Conservation (phyloP, 768 basidiomycete species). For the Chalciporus piperatus region DNA sequence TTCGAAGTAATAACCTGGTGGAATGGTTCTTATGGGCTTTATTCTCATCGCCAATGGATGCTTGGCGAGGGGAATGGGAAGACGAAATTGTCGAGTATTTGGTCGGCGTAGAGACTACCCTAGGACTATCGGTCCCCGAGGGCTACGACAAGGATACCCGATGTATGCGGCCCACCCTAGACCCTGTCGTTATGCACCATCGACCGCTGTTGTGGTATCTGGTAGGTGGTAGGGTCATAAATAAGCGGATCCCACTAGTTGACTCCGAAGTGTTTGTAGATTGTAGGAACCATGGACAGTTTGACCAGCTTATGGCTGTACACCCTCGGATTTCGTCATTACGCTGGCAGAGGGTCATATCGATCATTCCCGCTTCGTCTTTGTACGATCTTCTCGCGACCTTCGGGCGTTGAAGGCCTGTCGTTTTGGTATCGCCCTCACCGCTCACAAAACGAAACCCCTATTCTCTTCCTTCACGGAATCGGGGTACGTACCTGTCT, state of each 20-base stretch:
- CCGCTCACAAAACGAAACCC: conserved; percentile 42
- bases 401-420: conserved; percentile 33
- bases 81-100: conserved; percentile 54
- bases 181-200: conserved; percentile 53
- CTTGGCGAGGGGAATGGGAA: conserved; percentile 37
- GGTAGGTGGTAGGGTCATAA: conserved; percentile 39
- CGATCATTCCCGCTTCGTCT: conserved; percentile 54
- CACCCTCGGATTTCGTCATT: conserved; percentile 52
- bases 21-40: conserved; percentile 70
- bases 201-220: conserved; percentile 65
- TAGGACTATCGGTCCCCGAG: conserved; percentile 40
- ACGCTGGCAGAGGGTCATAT: conserved; percentile 36
- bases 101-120: conserved; percentile 34
- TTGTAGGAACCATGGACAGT: conserved; percentile 51
- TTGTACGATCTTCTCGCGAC: conserved; percentile 41
- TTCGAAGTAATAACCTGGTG: conserved; percentile 46
- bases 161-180: conserved; percentile 53
- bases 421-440: conserved; percentile 53
- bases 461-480: conserved; percentile 66
- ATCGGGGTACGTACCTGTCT: conserved; percentile 47
- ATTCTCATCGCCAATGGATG: conserved; percentile 42
- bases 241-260: not conserved
- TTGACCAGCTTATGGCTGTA: conserved; percentile 39
- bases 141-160: conserved; percentile 39
- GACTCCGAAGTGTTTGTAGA: conserved; percentile 33